These are phyloP conservation scores for Beauveria sp. DNA, from an alignment of 2,329 filamentous ascomycete species.

Conservation along the genomic window DNA sequence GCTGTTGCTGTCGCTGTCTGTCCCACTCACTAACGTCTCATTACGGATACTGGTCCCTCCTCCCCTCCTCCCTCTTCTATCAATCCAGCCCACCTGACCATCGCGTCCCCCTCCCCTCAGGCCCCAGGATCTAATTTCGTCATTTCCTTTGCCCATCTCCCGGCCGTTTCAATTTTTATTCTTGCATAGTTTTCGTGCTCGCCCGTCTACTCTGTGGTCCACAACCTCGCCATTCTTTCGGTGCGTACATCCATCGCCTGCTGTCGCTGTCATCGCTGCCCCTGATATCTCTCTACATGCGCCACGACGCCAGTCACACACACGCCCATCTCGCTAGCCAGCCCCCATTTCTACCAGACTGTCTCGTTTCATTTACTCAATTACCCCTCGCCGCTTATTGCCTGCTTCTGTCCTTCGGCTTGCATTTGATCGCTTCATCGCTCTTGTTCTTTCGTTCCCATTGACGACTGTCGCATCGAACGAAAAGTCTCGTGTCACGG, in stretches of 20 bases:
- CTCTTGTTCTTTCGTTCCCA: neutral
- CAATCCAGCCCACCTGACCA: neutral
- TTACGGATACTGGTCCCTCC: neutral
- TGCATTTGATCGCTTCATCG: neutral
- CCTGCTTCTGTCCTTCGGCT: neutral
- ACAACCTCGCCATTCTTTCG: neutral
- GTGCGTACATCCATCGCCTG: neutral
- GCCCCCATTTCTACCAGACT: neutral
- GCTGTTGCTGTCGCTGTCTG: neutral
- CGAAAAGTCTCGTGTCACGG: neutral
- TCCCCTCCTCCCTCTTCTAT: neutral
- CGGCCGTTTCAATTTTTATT: slow-evolving; percentile 2
- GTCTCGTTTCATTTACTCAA: slow-evolving; percentile 2
- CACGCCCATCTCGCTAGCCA: neutral
- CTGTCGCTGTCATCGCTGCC: neutral
- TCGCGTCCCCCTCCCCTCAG: neutral
- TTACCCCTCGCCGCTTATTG: slow-evolving; percentile 8
- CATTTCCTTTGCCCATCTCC: slow-evolving; percentile 11
- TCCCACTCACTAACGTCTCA: neutral
- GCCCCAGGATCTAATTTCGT: slow-evolving; percentile 8
- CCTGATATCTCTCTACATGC: neutral
- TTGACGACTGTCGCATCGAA: neutral
- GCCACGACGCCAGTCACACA: slow-evolving; percentile 5
- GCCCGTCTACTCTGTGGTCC: neutral
- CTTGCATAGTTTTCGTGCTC: neutral